A percentile compares a stretch with the other conserved stretches of the same genome.
Conservation (phyloP, 306 rosid species). For the Prunus kanzakura region DNA sequence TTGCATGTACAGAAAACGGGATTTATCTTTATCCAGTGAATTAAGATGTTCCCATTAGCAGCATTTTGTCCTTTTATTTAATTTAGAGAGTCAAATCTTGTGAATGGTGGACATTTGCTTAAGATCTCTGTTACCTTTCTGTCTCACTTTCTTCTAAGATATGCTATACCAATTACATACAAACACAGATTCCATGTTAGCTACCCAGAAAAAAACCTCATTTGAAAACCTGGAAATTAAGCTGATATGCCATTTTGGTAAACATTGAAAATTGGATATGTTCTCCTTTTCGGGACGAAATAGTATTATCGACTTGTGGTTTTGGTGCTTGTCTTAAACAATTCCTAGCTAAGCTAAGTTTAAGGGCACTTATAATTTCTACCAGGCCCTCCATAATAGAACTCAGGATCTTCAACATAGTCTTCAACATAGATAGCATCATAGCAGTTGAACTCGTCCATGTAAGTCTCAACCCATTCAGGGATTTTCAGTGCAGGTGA, state of each 20-base stretch:
- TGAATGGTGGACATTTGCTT: too few relatives aligned
- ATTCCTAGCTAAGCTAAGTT: neutral
- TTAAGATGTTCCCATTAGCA: too few relatives aligned
- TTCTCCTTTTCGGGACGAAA: neutral
- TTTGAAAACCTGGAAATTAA: neutral
- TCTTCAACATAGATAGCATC: constrained; percentile 19
- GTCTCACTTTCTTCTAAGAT: too few relatives aligned
- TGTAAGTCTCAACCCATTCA: constrained; percentile 18
- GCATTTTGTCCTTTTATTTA: too few relatives aligned
- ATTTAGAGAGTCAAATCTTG: too few relatives aligned
- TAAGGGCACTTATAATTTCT: constrained; percentile 47
- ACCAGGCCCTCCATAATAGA: constrained; percentile 73
- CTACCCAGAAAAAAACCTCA: neutral
- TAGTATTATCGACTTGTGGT: too few relatives aligned
- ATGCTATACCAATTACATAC: too few relatives aligned
- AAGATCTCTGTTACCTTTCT: too few relatives aligned
- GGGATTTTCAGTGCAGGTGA: constrained; percentile 43
- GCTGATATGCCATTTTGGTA: neutral
- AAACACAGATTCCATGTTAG: too few relatives aligned
- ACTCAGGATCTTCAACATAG: constrained; percentile 55
- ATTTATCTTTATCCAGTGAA: too few relatives aligned
- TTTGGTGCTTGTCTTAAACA: too few relatives aligned
- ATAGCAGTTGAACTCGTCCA: constrained; percentile 56
- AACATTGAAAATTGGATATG: neutral
- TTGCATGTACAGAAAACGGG: too few relatives aligned